Base-by-base conservation (phyloP, 441 rosid genomes). In the Bruguiera hainesii region DNA sequence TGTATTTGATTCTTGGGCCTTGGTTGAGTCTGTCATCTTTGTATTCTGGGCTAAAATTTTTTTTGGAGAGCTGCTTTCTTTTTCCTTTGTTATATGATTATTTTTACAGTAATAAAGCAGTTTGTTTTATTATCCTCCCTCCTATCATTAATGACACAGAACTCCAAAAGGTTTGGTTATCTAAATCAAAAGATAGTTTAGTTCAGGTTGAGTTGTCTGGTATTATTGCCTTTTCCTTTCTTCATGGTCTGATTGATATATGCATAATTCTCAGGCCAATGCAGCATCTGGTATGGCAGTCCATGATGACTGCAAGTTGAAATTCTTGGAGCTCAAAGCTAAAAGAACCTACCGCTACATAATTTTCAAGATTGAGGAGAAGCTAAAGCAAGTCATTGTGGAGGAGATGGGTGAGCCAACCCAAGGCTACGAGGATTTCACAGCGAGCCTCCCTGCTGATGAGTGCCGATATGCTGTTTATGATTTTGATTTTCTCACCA, bases 261-360 rank as follows among this genome's bases (percentile, higher is more conserved):
- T 56, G 64, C 50, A 79, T 71, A 20, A 73, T 50, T 76, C 78
- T 35, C 71, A 83, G 85, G 85, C 84, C 55, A 85, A 83, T 3
- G 88, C 88, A 4, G 86, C 82, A 8, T 83, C 86, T 11, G 89
- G 90, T 9, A 81, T 82, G 78, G 87, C 84, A 64, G 88, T 83
- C 64, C 80, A 84, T 48, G 88, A 86, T 70, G 88, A 86, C 56
- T 86, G 90, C 82, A 86, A 82, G 73, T 75, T 84, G 79, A 86
- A 71, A 53, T 84, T 84, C 33, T 66, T 84, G 69, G 85, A 84
- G 39, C 71, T 86, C 71, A 86, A 84, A 79, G 80, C 88, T 1
- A 86, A 84, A 71, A 75, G 90, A 73, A 84, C 90, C 31, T 78
- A 80, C 35, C 84, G 85, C 31, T 86, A 65, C 65, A 75, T 86